phyloP scores from a whole-genome alignment of 306 rosid genomes.

The Pterocarpus macrocarpus region DNA sequence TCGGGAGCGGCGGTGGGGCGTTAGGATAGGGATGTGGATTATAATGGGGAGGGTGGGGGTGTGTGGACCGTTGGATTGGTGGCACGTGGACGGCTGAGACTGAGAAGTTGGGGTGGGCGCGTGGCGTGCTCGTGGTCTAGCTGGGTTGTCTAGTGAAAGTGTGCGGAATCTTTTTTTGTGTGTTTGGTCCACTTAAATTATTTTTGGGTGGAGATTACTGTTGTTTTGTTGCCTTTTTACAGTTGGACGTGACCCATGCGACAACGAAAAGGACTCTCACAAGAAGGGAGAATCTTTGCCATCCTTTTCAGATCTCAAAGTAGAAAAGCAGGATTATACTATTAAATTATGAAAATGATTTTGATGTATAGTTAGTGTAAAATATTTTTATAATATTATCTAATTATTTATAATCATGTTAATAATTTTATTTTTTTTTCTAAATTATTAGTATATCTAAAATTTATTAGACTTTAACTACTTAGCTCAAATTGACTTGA shows the following conservation, averaged over 20 bases:
- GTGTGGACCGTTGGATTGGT: slow-evolving; percentile 53
- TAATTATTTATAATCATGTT: too few relatives aligned
- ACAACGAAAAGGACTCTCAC: not conserved
- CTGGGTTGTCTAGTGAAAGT: slow-evolving; percentile 42
- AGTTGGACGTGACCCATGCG: not conserved
- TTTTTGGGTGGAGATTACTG: not conserved
- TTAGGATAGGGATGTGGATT: slow-evolving; percentile 8
- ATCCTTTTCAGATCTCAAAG: not conserved
- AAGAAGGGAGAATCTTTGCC: not conserved
- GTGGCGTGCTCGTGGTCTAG: slow-evolving; percentile 73
- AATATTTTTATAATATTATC: too few relatives aligned
- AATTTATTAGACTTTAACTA: too few relatives aligned
- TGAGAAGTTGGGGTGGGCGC: slow-evolving; percentile 50
- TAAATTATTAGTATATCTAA: too few relatives aligned
- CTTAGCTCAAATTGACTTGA: too few relatives aligned
- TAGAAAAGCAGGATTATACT: too few relatives aligned
- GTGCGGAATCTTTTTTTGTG: slow-evolving; percentile 43
- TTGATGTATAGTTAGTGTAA: too few relatives aligned
- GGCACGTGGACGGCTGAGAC: slow-evolving; percentile 58
- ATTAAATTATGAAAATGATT: too few relatives aligned
- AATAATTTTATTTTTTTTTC: too few relatives aligned
- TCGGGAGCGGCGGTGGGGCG: not conserved
- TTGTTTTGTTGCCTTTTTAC: not conserved
- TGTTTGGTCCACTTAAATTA: not conserved
- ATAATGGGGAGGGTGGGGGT: not conserved